These are phyloP conservation scores for Pilasporangium apinafurcum DNA, from an alignment of 352 stramenopile genomes.

Conservation along the genomic window DNA sequence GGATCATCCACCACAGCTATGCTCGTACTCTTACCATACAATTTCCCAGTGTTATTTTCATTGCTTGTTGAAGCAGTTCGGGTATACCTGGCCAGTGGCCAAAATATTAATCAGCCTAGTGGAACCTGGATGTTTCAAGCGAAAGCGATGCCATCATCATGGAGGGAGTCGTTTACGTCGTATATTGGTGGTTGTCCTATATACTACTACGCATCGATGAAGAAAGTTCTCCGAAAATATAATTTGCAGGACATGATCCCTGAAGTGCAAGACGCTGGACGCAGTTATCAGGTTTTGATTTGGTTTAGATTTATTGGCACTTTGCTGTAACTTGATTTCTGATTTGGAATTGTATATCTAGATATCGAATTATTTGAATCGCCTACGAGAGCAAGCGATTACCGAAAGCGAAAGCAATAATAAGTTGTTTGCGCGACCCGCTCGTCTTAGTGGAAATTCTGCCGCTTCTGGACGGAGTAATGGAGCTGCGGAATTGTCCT, in stretches of 20 bases:
- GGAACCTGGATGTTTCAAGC: conserved; percentile 82
- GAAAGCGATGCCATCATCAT: conserved; percentile 83
- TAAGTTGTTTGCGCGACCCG: conserved; percentile 52
- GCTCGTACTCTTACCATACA: conserved; percentile 86
- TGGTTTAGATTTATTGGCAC: background rate
- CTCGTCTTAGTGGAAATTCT: conserved; percentile 3
- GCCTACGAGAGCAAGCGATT: conserved; percentile 67
- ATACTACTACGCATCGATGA: conserved; percentile 80
- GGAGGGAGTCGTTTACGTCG: conserved; percentile 74
- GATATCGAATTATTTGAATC: conserved; percentile 71
- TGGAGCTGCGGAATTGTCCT: conserved; percentile 26
- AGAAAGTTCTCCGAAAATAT: conserved; percentile 82
- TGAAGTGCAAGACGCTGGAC: conserved; percentile 71
- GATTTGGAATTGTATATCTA: conserved; percentile 7
- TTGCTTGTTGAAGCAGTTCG: conserved; percentile 76
- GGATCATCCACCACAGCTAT: conserved; percentile 25
- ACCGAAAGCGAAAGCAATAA: conserved; percentile 74
- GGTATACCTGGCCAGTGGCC: conserved; percentile 74
- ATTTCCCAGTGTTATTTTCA: conserved; percentile 78
- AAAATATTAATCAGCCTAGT: conserved; percentile 60
- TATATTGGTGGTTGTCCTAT: conserved; percentile 70
- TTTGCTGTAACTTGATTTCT: too few relatives aligned
- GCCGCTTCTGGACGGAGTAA: conserved; percentile 1
- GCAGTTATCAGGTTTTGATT: conserved; percentile 65
- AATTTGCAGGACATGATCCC: conserved; percentile 86